Base-by-base conservation (phyloP, 441 rosid species). In the Erodium moschatum region DNA sequence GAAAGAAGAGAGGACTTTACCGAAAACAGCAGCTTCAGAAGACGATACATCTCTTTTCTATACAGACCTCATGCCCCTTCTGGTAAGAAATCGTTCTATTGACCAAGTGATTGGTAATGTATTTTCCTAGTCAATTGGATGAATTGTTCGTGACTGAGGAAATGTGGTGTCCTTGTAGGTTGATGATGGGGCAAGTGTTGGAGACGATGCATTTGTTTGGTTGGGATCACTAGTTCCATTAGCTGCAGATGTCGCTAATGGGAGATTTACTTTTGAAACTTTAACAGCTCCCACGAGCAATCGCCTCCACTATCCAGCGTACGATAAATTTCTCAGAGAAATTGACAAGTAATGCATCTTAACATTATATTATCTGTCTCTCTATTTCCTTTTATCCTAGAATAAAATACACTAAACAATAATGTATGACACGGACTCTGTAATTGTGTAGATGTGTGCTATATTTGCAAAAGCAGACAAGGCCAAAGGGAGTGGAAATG, bases 21-120 rank as follows among this genome's bases (percentile, higher is more conserved):
- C 70, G 0, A 64, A 78, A 61, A 56, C 75, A 20, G 58, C 70
- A 42, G 72, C 82, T 42, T 69, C 79, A 18, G 92, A 83, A 60
- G 97, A 89, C 44, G 99, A 94, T 1, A 73, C 82, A 71, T 72
- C 94, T 71, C 97, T 91, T 24, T 94, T 94, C 72, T 91, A 91
- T 70, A 77, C 97, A 21, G 97, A 94, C 81, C 74, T 88, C 66
- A 88, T 94, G 97, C 96, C 97, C 2, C 90, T 94, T 75, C 88
- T 94, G 0, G 99, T 94, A 86, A 84, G 88, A 20, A 73, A 46
- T n/a, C 42, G 6, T 15, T 35, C 46, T 18, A 13, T 20, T 0
- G 12, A 19, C 11, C 63, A 58, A 58, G 13, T 58, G 13, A 58
- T 58, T 19, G 29, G 19, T 58, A 11, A 29, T 29, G 4, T 3